These are phyloP conservation scores for Artemisia tridentata DNA, from an alignment of 129 eudicot species.

Conservation along the genomic window DNA sequence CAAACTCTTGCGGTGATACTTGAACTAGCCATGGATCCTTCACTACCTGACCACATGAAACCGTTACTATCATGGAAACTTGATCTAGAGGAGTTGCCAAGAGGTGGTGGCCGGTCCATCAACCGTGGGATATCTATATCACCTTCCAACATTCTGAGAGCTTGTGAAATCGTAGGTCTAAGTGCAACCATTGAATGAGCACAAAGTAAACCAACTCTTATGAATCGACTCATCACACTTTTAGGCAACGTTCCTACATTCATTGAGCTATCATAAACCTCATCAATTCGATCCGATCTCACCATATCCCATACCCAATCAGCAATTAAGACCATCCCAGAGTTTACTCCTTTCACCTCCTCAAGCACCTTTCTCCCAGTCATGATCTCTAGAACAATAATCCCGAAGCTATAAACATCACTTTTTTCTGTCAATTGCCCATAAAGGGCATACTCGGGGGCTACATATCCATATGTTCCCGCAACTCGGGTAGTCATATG, in stretches of 20 bases:
- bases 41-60: slow-evolving; percentile 34
- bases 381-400: slow-evolving; percentile 68
- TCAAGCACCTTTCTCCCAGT: slow-evolving; percentile 70
- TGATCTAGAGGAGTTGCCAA: slow-evolving; percentile 46
- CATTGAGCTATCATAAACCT: slow-evolving; percentile 41
- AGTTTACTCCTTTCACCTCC: slow-evolving; percentile 31
- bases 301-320: slow-evolving; percentile 77
- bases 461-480: slow-evolving; percentile 81
- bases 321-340: slow-evolving; percentile 48
- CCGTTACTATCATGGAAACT: slow-evolving; percentile 24
- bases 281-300: slow-evolving; percentile 41
- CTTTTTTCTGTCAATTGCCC: slow-evolving; percentile 79
- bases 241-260: slow-evolving; percentile 47
- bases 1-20: slow-evolving; percentile 6
- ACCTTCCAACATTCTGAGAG: slow-evolving; percentile 82
- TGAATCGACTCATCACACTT: slow-evolving; percentile 64
- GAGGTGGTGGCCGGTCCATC: slow-evolving; percentile 64
- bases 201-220: slow-evolving; percentile 70
- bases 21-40: slow-evolving; percentile 26
- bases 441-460: slow-evolving; percentile 87
- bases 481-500: slow-evolving; percentile 68
- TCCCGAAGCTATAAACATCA: slow-evolving; percentile 80
- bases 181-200: slow-evolving; percentile 82
- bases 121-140: slow-evolving; percentile 68
- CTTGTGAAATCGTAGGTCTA: slow-evolving; percentile 73